phyloP scores from a whole-genome alignment of 208 protist species.

The Crithidia expoeki region DNA sequence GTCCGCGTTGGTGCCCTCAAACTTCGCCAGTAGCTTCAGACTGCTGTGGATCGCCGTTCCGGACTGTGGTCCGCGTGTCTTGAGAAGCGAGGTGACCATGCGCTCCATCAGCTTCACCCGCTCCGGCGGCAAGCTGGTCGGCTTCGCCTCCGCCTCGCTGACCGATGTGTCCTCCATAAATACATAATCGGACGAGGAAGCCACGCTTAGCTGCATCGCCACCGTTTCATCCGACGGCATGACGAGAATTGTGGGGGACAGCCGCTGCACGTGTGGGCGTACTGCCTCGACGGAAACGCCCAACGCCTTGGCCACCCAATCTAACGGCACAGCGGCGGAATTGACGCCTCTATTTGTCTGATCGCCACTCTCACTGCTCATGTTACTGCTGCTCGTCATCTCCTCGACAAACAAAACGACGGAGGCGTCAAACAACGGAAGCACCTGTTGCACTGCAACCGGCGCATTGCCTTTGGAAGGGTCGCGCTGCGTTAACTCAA shows the following conservation, averaged over 20 bases:
- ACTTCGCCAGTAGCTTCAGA: slow-evolving; percentile 81
- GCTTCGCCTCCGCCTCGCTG: slow-evolving; percentile 48
- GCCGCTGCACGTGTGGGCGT: slow-evolving; percentile 30
- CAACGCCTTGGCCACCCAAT: slow-evolving; percentile 26
- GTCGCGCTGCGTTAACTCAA: slow-evolving; percentile 66
- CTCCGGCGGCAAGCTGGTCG: slow-evolving; percentile 59
- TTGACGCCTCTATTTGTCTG: too few species aligned
- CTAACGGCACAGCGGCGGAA: slow-evolving; percentile 17
- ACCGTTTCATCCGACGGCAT: slow-evolving; percentile 32
- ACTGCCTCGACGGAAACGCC: slow-evolving; percentile 35
- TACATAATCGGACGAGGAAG: slow-evolving; percentile 26
- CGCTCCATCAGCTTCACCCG: slow-evolving; percentile 65
- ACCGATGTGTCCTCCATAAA: slow-evolving; percentile 32
- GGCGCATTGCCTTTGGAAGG: slow-evolving; percentile 32
- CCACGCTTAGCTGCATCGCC: slow-evolving; percentile 48
- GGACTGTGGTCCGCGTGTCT: slow-evolving; percentile 55
- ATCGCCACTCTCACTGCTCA: not conserved
- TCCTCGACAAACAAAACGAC: slow-evolving; percentile 70
- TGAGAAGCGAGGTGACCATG: slow-evolving; percentile 78
- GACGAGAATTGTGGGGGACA: slow-evolving; percentile 39
- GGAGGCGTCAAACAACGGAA: slow-evolving; percentile 80
- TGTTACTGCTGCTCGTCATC: slow-evolving; percentile 12
- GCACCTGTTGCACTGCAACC: slow-evolving; percentile 43
- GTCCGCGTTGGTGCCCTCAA: slow-evolving; percentile 56
- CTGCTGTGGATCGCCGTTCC: slow-evolving; percentile 81